phyloP scores from a whole-genome alignment of 192 early-diverging fungal species.

The Pilaira anomala region DNA sequence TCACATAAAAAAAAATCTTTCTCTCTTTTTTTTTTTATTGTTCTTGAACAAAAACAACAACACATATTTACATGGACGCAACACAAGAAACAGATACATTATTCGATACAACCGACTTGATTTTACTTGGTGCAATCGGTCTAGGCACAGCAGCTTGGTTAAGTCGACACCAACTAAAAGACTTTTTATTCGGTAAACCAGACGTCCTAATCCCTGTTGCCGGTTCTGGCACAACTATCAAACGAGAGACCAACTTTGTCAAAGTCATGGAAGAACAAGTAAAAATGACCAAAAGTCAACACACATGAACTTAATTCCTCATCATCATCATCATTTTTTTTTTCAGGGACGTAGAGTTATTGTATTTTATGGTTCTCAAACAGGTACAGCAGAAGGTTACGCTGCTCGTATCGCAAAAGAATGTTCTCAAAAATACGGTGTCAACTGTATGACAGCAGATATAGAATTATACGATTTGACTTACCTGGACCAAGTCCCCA shows the following conservation, averaged over 20 bases:
- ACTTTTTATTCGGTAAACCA: not conserved
- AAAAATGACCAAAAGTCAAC: slow-evolving; percentile 12
- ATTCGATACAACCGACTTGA: slow-evolving; percentile 46
- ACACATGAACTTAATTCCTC: not conserved
- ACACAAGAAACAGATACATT: slow-evolving; percentile 13
- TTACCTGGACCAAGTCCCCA: slow-evolving; percentile 68
- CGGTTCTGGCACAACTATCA: slow-evolving; percentile 27
- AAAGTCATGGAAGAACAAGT: slow-evolving; percentile 55
- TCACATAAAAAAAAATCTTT: no score
- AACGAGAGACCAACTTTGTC: slow-evolving; percentile 47
- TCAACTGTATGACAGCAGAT: slow-evolving; percentile 80
- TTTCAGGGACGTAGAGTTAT: slow-evolving; percentile 69
- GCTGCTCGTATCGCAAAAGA: slow-evolving; percentile 89
- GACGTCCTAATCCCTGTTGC: slow-evolving; percentile 17
- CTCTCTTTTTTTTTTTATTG: not conserved
- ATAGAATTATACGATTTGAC: slow-evolving; percentile 91
- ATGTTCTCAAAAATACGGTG: slow-evolving; percentile 62
- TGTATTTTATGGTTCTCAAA: slow-evolving; percentile 96
- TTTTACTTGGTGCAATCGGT: slow-evolving; percentile 42
- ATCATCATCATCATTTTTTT: not conserved
- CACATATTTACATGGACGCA: not conserved
- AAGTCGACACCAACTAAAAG: slow-evolving; percentile 22
- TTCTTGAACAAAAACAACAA: no score
- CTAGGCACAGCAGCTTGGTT: slow-evolving; percentile 23
- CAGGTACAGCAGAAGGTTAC: slow-evolving; percentile 98